phyloP scores from a whole-genome alignment of 306 rosid genomes.

The Cajanus cajan region DNA sequence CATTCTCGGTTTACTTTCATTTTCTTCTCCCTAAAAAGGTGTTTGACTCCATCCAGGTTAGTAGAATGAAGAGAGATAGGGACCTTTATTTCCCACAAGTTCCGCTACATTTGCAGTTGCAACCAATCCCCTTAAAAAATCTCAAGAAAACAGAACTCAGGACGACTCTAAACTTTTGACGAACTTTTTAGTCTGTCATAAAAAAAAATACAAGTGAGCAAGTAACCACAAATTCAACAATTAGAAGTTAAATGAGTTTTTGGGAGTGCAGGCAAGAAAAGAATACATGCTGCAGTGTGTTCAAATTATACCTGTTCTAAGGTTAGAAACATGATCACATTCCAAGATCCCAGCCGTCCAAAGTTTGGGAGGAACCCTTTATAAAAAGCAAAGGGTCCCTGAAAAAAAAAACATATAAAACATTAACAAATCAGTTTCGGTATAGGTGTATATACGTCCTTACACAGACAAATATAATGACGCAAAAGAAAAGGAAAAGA shows the following conservation, averaged over 20 bases:
- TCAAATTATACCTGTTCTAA: slow-evolving; percentile 76
- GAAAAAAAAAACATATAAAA: slow-evolving; percentile 35
- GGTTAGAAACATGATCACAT: slow-evolving; percentile 97
- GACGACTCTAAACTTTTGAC: slow-evolving; percentile 60
- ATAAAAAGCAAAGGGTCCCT: slow-evolving; percentile 92
- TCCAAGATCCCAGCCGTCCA: slow-evolving; percentile 99
- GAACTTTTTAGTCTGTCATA: slow-evolving; percentile 66
- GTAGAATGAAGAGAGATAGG: slow-evolving; percentile 27
- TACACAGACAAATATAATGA: neutral
- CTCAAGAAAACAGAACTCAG: slow-evolving; percentile 37
- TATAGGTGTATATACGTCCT: neutral
- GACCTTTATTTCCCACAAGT: slow-evolving; percentile 42
- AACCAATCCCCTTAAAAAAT: slow-evolving; percentile 12
- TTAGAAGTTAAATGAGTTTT: neutral
- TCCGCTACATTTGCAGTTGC: slow-evolving; percentile 32
- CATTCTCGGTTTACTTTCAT: neutral
- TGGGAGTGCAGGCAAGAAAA: neutral
- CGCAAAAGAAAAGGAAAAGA: neutral
- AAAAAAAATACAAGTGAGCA: slow-evolving; percentile 23
- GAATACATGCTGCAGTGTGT: neutral
- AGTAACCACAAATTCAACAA: neutral
- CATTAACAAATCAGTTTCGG: slow-evolving; percentile 7
- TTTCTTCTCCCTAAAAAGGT: neutral
- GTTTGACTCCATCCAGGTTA: slow-evolving; percentile 8
- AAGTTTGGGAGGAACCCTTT: slow-evolving; percentile 94